These are phyloP conservation scores for Cardiospermum halicacabum DNA, from an alignment of 345 rosid genomes.

Conservation along the genomic window DNA sequence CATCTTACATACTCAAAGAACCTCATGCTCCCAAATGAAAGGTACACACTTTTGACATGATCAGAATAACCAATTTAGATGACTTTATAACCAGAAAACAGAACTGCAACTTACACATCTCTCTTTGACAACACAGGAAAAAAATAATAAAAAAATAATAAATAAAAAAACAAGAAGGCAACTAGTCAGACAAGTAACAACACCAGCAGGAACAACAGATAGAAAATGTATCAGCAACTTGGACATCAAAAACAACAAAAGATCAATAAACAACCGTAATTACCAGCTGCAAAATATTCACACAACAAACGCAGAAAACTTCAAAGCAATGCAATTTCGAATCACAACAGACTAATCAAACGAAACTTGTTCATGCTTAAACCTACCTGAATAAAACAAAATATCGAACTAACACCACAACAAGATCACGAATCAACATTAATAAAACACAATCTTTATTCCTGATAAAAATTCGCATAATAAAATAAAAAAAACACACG, in stretches of 20 bases:
- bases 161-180: not conserved
- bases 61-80: not conserved
- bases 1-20: not conserved
- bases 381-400: constrained; percentile 26
- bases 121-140: not conserved
- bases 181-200: not conserved
- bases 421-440: not conserved
- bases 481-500: not conserved
- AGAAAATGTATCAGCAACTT: not conserved
- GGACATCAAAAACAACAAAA: not conserved
- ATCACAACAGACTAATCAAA: not conserved
- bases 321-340: not conserved
- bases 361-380: constrained; percentile 18
- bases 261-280: not conserved
- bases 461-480: not conserved
- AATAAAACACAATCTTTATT: not conserved
- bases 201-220: not conserved
- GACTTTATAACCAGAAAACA: not conserved
- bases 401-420: not conserved
- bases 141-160: not conserved
- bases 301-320: not conserved
- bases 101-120: not conserved
- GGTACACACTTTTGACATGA: not conserved
- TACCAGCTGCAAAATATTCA: not conserved
- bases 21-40: not conserved